Base-by-base conservation (phyloP, 2,329 filamentous ascomycete species). In the Alternaria triticina region DNA sequence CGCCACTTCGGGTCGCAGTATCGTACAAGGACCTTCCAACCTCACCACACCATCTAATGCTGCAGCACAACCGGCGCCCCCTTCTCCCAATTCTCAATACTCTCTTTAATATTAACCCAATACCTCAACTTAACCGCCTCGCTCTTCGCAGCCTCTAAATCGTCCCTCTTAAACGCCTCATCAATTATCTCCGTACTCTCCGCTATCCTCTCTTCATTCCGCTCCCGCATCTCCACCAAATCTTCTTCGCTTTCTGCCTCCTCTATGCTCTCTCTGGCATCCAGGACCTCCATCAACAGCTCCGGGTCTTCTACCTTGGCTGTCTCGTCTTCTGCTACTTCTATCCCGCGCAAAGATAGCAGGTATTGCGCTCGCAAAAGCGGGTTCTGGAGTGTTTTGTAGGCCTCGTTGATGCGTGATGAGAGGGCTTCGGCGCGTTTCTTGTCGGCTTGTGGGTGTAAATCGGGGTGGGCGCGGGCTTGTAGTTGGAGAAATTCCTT, bases 401-500 rank as follows among this genome's bases (percentile, higher is more conserved):
- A 98, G 1, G 96, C 96, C 69, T 94, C 90, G 84, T 98, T 98
- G 79, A 98, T 94, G 25, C 88, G 86, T 8, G 93, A 88, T 10
- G 91, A 96, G n/a, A 90, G 84, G 0, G 89, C 91, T 79, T 96
- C 92, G 20, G 94, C 93, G 51, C 86, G 83, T 44, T 82, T 81
- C 71, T 89, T 89, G 40, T 82, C 75, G 5, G 81, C 73, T n/a
- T 75, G 71, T 0, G 83, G 79, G 22, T 83, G 82, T 64, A 90
- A 83, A 78, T 96, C 92, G 1, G 92, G 92, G 79, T 96, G 92
- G 11, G 91, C 87, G 46, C 86, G 85, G 17, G 89, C 87, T 82
- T 99, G 96, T 1, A 97, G 87, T 64, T 88, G 87, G 13, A 98
- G 88, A 82, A 97, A 98, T 78, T 99, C 96, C 68, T 88, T 87